These are phyloP conservation scores for Clarireedia monteithiana DNA, from an alignment of 2,329 filamentous ascomycete genomes.

Conservation along the genomic window DNA sequence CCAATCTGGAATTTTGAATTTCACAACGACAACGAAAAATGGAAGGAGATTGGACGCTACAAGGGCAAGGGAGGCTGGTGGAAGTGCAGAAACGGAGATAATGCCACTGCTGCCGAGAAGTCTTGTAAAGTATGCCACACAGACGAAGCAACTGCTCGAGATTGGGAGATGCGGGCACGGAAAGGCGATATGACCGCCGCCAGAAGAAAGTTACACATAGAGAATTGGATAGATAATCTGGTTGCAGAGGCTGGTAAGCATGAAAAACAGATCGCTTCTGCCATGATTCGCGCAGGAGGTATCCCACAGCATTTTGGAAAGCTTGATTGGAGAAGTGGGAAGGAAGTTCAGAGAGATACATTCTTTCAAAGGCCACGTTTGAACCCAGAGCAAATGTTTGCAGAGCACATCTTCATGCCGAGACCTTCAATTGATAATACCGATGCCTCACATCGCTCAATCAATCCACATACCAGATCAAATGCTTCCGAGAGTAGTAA, in stretches of 20 bases:
- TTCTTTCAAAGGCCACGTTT: too few species aligned
- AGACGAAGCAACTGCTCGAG: background rate
- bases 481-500: background rate
- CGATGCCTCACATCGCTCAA: too few species aligned
- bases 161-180: background rate
- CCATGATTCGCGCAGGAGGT: background rate
- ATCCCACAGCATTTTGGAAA: constrained; percentile 1
- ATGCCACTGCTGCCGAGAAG: constrained; percentile 16
- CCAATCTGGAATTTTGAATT: constrained; percentile 19
- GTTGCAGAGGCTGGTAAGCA: background rate
- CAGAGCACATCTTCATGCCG: too few species aligned
- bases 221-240: background rate
- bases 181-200: background rate
- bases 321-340: background rate
- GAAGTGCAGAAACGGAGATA: constrained; percentile 18
- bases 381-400: too few species aligned
- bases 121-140: constrained; percentile 13
- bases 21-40: constrained; percentile 18
- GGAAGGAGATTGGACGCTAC: constrained; percentile 15
- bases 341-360: background rate
- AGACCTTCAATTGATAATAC: too few species aligned
- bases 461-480: too few species aligned
- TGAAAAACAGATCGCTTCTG: background rate
- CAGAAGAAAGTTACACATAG: background rate
- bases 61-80: constrained; percentile 21